phyloP scores from a whole-genome alignment of 148 eudicot species.

The Nepenthes mirabilis region DNA sequence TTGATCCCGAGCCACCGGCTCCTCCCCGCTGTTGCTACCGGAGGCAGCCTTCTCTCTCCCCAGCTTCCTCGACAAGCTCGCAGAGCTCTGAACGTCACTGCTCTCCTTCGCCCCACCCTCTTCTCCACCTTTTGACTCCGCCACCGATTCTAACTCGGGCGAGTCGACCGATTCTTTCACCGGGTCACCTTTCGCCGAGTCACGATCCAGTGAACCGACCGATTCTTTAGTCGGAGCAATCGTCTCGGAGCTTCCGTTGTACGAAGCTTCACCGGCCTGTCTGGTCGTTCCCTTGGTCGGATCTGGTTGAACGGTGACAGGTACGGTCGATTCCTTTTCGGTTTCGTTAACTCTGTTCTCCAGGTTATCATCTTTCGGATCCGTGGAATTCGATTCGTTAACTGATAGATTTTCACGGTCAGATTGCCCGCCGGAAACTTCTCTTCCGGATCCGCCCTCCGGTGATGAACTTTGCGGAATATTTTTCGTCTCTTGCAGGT shows the following conservation, averaged over 20 bases:
- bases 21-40: constrained; percentile 19
- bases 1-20: constrained; percentile 20
- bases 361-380: constrained; percentile 7
- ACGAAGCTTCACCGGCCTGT: constrained; percentile 25
- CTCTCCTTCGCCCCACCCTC: constrained; percentile 15
- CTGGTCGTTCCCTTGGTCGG: constrained; percentile 7
- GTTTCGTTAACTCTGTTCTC: constrained; percentile 4
- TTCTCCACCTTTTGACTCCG: constrained; percentile 29
- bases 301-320: constrained; percentile 3
- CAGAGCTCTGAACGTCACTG: constrained; percentile 55
- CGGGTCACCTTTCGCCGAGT: constrained; percentile 15
- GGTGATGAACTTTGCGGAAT: constrained; percentile 9
- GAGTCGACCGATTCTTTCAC: constrained; percentile 13
- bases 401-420: constrained; percentile 15
- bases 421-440: constrained; percentile 5
- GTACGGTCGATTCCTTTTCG: not conserved
- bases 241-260: constrained; percentile 42
- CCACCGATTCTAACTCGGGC: constrained; percentile 32
- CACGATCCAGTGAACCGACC: constrained; percentile 6
- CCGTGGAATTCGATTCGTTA: constrained; percentile 24
- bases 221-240: constrained; percentile 9
- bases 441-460: constrained; percentile 2
- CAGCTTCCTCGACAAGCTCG: constrained; percentile 31
- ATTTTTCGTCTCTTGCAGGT: constrained; percentile 4
- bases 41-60: constrained; percentile 11